Percentiles rank a stretch among this genome's conserved stretches.
phyloP scores from a whole-genome alignment of 257 asterid genomes.

The Cruciata laevipes region DNA sequence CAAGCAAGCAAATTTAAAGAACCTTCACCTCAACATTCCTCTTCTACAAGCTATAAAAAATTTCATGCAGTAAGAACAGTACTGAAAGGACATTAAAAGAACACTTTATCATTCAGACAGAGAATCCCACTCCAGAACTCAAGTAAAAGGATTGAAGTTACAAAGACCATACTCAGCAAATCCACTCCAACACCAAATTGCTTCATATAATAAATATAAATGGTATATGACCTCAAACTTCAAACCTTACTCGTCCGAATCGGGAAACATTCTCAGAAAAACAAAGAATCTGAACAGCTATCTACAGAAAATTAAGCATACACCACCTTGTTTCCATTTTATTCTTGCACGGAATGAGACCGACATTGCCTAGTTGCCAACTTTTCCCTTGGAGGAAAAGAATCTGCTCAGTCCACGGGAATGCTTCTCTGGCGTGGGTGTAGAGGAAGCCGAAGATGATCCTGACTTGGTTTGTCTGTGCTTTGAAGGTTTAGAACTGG shows the following conservation, averaged over 20 bases:
- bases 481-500: conserved; percentile 33
- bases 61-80: background rate
- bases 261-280: conserved; percentile 1
- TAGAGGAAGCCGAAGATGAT: conserved; percentile 48
- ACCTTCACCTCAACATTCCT: background rate
- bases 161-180: conserved; percentile 17
- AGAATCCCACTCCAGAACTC: background rate
- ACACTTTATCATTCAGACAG: conserved; percentile 9
- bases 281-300: conserved; percentile 20
- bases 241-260: background rate
- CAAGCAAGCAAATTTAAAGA: background rate
- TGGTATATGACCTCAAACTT: conserved; percentile 13
- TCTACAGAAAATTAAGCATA: conserved; percentile 29
- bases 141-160: background rate
- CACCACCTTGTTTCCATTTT: conserved; percentile 16
- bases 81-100: background rate
- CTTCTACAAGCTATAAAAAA: background rate
- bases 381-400: conserved; percentile 65
- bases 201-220: conserved; percentile 4
- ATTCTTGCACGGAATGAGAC: conserved; percentile 7
- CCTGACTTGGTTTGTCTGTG: conserved; percentile 64
- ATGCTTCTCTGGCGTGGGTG: conserved; percentile 72
- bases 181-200: conserved; percentile 12
- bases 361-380: conserved; percentile 24
- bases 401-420: conserved; percentile 74